Percentiles rank a stretch among this genome's conserved stretches.
Evolutionary conservation across 768 basidiomycete species (phyloP).

Genomic region (Naganishia randhawae): DNA sequence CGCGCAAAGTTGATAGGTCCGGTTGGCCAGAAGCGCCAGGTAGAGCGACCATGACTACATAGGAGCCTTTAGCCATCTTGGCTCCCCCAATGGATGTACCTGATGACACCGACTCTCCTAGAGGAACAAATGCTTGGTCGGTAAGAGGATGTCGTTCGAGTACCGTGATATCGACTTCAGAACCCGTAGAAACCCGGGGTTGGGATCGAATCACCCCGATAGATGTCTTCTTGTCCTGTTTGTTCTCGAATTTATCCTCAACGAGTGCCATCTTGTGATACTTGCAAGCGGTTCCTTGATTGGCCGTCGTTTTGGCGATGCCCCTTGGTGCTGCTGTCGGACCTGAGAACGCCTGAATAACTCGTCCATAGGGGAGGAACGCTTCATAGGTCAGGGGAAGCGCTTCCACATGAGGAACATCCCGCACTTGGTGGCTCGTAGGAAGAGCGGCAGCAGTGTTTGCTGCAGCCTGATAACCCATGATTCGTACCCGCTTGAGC

Average conservation of each 20-base stretch:
- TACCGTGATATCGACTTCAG: conserved; percentile 34
- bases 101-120: conserved; percentile 57
- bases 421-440: conserved; percentile 46
- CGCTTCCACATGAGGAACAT: conserved; percentile 44
- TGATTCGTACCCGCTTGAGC: conserved; percentile 81
- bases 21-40: conserved; percentile 74
- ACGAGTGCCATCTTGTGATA: conserved; percentile 85
- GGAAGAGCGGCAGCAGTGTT: conserved; percentile 55
- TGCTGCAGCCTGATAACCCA: conserved; percentile 57
- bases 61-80: conserved; percentile 52
- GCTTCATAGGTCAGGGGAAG: conserved; percentile 73
- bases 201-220: conserved; percentile 33
- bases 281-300: conserved; percentile 84
- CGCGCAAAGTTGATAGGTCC: conserved; percentile 67
- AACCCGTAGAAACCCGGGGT: conserved; percentile 31
- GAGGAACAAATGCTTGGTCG: conserved; percentile 81
- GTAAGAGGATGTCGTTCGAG: conserved; percentile 32
- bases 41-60: conserved; percentile 81
- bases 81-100: conserved; percentile 52
- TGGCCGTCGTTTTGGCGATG: conserved; percentile 65
- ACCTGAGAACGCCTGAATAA: conserved; percentile 80
- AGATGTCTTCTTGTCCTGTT: conserved; percentile 17
- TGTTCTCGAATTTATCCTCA: conserved; percentile 35
- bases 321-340: conserved; percentile 63
- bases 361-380: conserved; percentile 83